A percentile compares a stretch with the other conserved stretches of the same genome.
Evolutionary conservation across 805 yeast genomes (phyloP).

Genomic region (Starmerella apicola): DNA sequence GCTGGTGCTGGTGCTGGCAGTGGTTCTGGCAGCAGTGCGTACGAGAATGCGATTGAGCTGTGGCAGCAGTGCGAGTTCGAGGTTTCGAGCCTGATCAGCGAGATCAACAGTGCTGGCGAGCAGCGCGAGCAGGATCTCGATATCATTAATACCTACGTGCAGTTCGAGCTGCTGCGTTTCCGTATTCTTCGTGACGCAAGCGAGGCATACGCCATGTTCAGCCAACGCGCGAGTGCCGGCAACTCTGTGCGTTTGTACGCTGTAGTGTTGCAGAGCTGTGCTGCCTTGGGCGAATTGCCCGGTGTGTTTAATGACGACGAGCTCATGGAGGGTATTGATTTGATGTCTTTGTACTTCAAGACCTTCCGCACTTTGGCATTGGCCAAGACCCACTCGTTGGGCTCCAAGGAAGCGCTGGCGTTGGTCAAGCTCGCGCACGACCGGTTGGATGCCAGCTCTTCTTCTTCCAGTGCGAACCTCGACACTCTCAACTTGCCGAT

Average conservation of each 20-base stretch:
- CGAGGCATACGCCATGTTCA: constrained; percentile 24
- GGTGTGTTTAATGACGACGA: constrained; percentile 84
- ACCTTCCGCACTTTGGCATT: constrained; percentile 19
- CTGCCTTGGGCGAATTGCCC: constrained; percentile 63
- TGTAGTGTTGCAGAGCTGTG: constrained; percentile 40
- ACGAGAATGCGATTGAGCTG: constrained; percentile 7
- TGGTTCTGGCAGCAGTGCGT: constrained; percentile 28
- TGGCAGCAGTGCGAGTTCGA: constrained; percentile 12
- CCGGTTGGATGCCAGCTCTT: constrained; percentile 5
- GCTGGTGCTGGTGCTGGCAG: background rate
- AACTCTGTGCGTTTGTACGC: constrained; percentile 38
- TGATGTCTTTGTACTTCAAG: constrained; percentile 38
- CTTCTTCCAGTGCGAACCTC: too few species aligned
- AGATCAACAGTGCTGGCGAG: constrained; percentile 28
- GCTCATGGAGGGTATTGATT: constrained; percentile 41
- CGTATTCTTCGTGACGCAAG: constrained; percentile 61
- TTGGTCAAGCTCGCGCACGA: constrained; percentile 18
- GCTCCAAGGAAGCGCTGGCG: constrained; percentile 24
- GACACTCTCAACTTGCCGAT: too few species aligned
- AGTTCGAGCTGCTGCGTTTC: constrained; percentile 51
- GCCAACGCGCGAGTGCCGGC: background rate
- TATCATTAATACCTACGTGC: constrained; percentile 61
- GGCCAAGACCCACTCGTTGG: constrained; percentile 4
- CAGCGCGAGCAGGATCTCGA: constrained; percentile 56
- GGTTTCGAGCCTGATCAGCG: constrained; percentile 25